These are phyloP conservation scores for Colletotrichum incanum DNA, from an alignment of 2,329 filamentous ascomycete species.

Conservation along the genomic window DNA sequence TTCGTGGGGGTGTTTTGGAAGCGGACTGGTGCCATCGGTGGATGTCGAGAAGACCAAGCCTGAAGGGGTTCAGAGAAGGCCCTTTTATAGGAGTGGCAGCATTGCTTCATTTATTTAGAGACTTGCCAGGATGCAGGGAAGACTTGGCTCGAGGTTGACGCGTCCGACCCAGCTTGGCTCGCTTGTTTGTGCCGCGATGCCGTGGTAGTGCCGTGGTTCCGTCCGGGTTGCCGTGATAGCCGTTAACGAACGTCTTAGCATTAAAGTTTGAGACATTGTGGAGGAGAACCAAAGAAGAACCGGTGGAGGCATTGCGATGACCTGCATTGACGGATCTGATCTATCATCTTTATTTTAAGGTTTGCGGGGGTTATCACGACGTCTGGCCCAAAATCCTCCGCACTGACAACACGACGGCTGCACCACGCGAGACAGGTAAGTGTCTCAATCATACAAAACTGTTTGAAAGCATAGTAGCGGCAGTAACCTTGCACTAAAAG, in stretches of 20 bases:
- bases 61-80: background rate
- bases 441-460: background rate
- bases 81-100: background rate
- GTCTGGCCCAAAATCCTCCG: background rate
- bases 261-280: slow-evolving; percentile 20
- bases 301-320: slow-evolving; percentile 6
- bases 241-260: slow-evolving; percentile 18
- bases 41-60: too few relatives aligned
- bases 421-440: background rate
- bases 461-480: background rate
- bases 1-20: background rate
- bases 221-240: slow-evolving; percentile 34
- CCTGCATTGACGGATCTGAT: slow-evolving; percentile 11
- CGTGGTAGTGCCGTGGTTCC: slow-evolving; percentile 27
- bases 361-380: background rate
- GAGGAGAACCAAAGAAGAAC: background rate
- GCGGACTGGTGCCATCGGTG: background rate
- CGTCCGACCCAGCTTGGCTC: slow-evolving; percentile 31
- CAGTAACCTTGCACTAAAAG: background rate
- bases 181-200: slow-evolving; percentile 35
- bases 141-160: slow-evolving; percentile 23
- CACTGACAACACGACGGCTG: too few relatives aligned
- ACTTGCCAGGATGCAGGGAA: background rate
- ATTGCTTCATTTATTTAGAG: background rate
- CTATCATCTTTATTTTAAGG: slow-evolving; percentile 1